Evolutionary conservation across 1,139 yeast species (phyloP), one percentile per base, ranked within the genome.

Genomic region (Meyerozyma smithsonii): DNA sequence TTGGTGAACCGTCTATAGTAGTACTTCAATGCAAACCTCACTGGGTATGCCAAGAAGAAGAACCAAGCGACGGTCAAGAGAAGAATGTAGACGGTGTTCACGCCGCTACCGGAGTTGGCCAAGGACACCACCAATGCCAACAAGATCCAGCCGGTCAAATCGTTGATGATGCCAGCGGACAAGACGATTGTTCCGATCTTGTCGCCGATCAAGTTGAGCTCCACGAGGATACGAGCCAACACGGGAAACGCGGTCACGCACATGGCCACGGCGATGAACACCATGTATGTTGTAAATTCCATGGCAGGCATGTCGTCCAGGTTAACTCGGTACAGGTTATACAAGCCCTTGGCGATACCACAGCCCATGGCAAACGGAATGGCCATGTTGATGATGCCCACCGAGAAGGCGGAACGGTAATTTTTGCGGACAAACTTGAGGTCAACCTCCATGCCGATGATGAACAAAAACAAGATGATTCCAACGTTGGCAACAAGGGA

Each of bases 201-300:
- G 51, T 83, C 89, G 39, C 80, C 79, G 37, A 83, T 73, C 47
- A 85, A 64, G 48, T 84, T 73, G 45, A 85, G 66, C 54, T 84
- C 92, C 4, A 88, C 80, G 46, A 85, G 62, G 32, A 85, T 85
- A 55, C 94, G 77, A 1, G 87, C 90, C 48, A 85, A 64, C 6
- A 85, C 95, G 0, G 95, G 95, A 59, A 85, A 81, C 0, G 94
- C 95, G 1, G 95, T 85, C 47, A 85, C 83, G 46, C 90, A 79
- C 67, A 84, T 72, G 2, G 95, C 90, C 15, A 83, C 88, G 4
- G 90, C 89, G 38, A 84, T 79, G 48, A 84, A 84, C 12, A 83
- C 83, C 80, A 81, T 78, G 49, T 74, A 84, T 0, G 87, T 81
- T n/a, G 88, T 80, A 54, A 82, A 84, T 42, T 77, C 64, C 33